Base-by-base conservation (phyloP, 129 eudicot genomes). In the Artemisia tridentata region DNA sequence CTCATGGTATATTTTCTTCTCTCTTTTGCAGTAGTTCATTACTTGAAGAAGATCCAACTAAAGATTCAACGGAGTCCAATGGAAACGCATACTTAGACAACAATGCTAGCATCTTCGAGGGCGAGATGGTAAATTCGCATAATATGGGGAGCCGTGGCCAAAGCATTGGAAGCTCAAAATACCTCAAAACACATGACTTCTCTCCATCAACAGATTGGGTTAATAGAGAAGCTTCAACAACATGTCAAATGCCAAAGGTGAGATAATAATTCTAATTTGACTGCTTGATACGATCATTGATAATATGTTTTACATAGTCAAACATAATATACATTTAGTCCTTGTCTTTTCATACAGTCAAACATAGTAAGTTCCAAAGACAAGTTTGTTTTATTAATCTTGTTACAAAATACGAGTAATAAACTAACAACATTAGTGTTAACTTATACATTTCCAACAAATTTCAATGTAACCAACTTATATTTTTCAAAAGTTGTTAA, bases 1-100 rank as follows among this genome's bases (percentile, higher is more conserved):
- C 80, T 77, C 17, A 77, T 77, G 58, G 71, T 69, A 18, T 69
- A 20, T 23, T 66, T 73, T 85, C 10, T 1, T 41, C 6, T 23
- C 23, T 16, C 20, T 69, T 34, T 23, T 75, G 78, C 81, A 87
- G 92, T 68, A 84, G 66, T 58, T 87, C 92, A 27, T 72, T 87
- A 66, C 85, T 87, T 62, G 78, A 87, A 79, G 92, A 87, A 75
- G 89, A 79, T 73, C 70, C 69, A 31, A 75, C 77, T 59, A 56
- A 57, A 73, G 41, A 60, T 38, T 67, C 82, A 59, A 38, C 76
- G 12, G 45, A 78, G 54, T 47, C 78, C 19, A 73, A 63, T 34
- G 82, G 62, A 63, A 67, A 71, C 70, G 52, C 66, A 14, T 31
- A 65, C 68, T 51, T 77, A 9, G 77, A 49, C 51, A 78, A 78